Percentiles rank a stretch among this genome's conserved stretches.
These are phyloP conservation scores for Kwoniella sp. DNA, from an alignment of 768 basidiomycete genomes.

Conservation along the genomic window DNA sequence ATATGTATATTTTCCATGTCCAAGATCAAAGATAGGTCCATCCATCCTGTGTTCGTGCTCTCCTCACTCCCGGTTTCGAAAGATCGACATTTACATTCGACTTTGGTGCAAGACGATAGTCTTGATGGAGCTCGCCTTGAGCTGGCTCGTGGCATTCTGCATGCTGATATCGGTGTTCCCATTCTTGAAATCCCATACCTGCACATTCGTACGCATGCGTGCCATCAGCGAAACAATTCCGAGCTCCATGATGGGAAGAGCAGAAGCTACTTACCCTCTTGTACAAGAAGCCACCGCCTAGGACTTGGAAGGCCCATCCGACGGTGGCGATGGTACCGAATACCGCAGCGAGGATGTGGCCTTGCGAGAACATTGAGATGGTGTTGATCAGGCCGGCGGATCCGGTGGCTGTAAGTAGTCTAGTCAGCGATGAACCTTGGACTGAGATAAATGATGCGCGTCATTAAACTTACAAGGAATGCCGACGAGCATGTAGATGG, in stretches of 20 bases:
- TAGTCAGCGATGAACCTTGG: neutral
- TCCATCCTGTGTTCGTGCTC: neutral
- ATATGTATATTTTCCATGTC: neutral
- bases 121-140: conserved; percentile 46
- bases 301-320: conserved; percentile 83
- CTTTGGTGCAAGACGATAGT: conserved; percentile 44
- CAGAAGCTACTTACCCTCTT: conserved; percentile 33
- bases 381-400: conserved; percentile 94
- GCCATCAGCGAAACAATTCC: neutral
- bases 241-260: conserved; percentile 1
- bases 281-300: conserved; percentile 52
- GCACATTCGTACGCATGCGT: neutral
- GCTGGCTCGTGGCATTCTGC: conserved; percentile 39
- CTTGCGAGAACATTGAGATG: conserved; percentile 73
- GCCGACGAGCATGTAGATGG: conserved; percentile 91
- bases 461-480: conserved; percentile 63
- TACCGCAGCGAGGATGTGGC: conserved; percentile 76
- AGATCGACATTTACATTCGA: conserved; percentile 20
- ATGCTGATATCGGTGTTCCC: conserved; percentile 53
- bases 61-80: neutral
- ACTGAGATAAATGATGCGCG: neutral
- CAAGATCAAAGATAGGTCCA: neutral
- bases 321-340: conserved; percentile 77
- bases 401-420: conserved; percentile 64
- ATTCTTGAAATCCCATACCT: conserved; percentile 56